Evolutionary conservation across 805 yeast genomes (phyloP), one percentile per base, ranked within the genome.

Genomic region (Candida xiaguanensis): DNA sequence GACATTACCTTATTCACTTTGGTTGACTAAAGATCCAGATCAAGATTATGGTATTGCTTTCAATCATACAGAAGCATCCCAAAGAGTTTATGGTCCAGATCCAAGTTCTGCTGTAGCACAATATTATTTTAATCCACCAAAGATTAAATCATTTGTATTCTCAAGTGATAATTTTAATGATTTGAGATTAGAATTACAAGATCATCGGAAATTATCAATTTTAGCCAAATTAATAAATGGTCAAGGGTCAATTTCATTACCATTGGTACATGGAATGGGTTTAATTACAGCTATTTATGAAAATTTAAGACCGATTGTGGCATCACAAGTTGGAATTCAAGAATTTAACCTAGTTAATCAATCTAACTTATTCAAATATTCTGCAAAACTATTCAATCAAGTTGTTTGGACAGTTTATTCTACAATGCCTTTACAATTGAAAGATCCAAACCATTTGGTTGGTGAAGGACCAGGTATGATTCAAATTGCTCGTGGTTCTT

Each of bases 1-100:
- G 89, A 78, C 91, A 0, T 88, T 83, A 49, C 95, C 95, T 1
- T 85, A 85, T 52, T 77, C 86, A 22, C 61, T 84, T 5, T 85
- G 90, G 91, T 69, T 69, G 45, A 65, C 81, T 7, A 75, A 67
- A 39, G 72, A 65, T 29, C 63, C 61, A 2, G 58, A 53, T 5
- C 63, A 63, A 34, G 78, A 72, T 39, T 63, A 60, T 23, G 95
- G 95, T 2, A 54, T 85, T 38, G 89, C 86, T 1, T 65, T 83
- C 34, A 73, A 85, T 20, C 88, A 86, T 49, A 75, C 82, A 1
- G 67, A 68, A 3, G 69, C 71, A 2, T 49, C 65, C 5, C 87
- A 84, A 47, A 60, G 76, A 43, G 95, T 85, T 2, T 82, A 66
- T 58, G 95, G 89, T 1, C 84, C 82, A 6, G 83, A 79, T 40